Conservation (phyloP, 1,284 basidiomycete genomes). For the Ceratobasidium sp. region DNA sequence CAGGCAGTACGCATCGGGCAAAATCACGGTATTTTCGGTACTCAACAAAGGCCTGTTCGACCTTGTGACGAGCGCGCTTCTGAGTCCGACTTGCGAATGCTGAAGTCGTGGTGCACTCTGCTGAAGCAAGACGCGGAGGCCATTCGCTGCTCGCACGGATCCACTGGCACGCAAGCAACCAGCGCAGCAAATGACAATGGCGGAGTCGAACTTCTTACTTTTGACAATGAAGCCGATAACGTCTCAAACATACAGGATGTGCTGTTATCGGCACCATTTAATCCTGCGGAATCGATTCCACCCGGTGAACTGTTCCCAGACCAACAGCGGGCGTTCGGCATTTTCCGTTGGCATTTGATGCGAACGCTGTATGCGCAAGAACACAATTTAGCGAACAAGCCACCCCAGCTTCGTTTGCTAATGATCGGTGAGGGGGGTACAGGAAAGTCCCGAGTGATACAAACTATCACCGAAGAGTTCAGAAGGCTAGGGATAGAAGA, state of each 20-base stretch:
- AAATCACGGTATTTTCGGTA: not conserved
- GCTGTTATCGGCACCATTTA: no score
- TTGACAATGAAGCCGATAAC: not conserved
- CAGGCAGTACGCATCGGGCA: constrained; percentile 5
- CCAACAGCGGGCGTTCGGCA: constrained; percentile 38
- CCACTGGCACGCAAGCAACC: no score
- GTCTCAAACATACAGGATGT: not conserved
- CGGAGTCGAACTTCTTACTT: not conserved
- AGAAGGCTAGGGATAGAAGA: constrained; percentile 15
- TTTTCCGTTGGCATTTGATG: constrained; percentile 26
- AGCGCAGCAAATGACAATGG: not conserved
- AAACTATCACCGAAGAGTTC: constrained; percentile 54
- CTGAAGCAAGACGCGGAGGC: not conserved
- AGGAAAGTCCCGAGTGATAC: constrained; percentile 60
- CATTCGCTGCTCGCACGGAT: no score
- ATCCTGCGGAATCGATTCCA: not conserved
- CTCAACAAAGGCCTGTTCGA: not conserved
- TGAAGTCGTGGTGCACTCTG: not conserved
- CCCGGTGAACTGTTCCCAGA: constrained; percentile 1
- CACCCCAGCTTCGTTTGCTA: constrained; percentile 55
- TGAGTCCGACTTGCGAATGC: not conserved
- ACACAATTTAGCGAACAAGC: not conserved
- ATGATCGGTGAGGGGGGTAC: constrained; percentile 60
- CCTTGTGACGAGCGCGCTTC: not conserved
- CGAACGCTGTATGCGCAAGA: not conserved